Conservation (phyloP, 1,139 yeast species). For the Pichia sp. region DNA sequence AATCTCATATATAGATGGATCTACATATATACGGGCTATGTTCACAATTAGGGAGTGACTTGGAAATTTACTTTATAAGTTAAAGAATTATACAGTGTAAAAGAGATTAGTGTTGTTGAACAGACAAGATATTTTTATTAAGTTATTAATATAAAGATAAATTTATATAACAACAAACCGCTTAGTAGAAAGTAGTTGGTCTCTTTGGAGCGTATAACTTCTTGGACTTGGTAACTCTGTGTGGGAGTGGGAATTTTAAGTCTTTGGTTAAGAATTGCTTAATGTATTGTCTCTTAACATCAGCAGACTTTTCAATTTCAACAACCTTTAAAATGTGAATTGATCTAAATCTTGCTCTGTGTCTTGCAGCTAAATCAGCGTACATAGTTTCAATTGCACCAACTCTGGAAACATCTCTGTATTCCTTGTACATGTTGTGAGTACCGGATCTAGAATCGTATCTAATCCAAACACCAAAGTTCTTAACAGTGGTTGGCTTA, state of each 20-base stretch:
- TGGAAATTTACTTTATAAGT: too few relatives aligned
- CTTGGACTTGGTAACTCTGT: conserved; percentile 93
- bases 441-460: conserved; percentile 99
- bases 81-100: too few relatives aligned
- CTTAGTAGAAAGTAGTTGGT: conserved; percentile 94
- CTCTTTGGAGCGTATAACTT: conserved; percentile 85
- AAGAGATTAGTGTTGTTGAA: conserved; percentile 1
- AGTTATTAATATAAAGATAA: conserved; percentile 16
- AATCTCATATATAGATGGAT: too few relatives aligned
- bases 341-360: conserved; percentile 99
- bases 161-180: conserved; percentile 17
- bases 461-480: conserved; percentile 99
- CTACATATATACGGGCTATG: too few relatives aligned
- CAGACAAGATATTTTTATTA: conserved; percentile 16
- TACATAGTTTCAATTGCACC: conserved; percentile 98
- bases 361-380: conserved; percentile 99
- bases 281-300: conserved; percentile 98
- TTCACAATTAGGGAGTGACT: too few relatives aligned
- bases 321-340: conserved; percentile 98
- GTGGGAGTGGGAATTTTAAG: conserved; percentile 99
- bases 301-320: conserved; percentile 95
- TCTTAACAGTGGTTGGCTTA: conserved; percentile 98
- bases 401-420: conserved; percentile 99
- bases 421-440: conserved; percentile 99
- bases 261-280: conserved; percentile 94